phyloP scores from a whole-genome alignment of 2,329 filamentous ascomycete species.

The Camillea tinctor region DNA sequence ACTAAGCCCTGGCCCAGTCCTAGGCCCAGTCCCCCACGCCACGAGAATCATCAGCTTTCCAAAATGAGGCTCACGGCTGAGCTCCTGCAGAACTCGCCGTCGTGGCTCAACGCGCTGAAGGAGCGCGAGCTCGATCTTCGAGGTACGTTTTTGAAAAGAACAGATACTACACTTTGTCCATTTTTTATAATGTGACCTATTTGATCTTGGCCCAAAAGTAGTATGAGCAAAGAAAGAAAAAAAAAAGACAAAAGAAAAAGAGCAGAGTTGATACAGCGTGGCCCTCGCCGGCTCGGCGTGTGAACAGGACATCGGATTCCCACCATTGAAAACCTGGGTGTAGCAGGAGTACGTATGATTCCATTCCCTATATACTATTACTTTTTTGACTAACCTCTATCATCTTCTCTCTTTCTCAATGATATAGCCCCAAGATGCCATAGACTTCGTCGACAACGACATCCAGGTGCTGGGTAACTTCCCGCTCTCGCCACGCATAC shows the following conservation, averaged over 20 bases:
- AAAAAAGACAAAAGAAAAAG: too few species aligned
- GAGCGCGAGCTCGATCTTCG: conserved; percentile 98
- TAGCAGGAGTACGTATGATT: conserved; percentile 71
- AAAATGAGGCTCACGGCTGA: conserved; percentile 93
- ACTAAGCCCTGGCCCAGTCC: conserved; percentile 4
- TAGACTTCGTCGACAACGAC: conserved; percentile 98
- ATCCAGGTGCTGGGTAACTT: conserved; percentile 89
- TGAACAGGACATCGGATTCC: conserved; percentile 95
- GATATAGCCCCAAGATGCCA: conserved; percentile 89
- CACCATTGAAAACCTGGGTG: conserved; percentile 94
- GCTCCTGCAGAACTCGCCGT: conserved; percentile 89
- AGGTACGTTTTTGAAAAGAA: conserved; percentile 95
- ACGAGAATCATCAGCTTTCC: conserved; percentile 13
- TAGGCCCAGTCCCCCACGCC: too few species aligned
- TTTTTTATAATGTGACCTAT: conserved; percentile 33
- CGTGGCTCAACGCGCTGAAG: conserved; percentile 97
- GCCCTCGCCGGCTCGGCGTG: conserved; percentile 44
- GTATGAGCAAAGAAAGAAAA: conserved; percentile 8
- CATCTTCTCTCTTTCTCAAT: neutral
- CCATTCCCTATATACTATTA: conserved; percentile 4
- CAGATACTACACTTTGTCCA: conserved; percentile 86
- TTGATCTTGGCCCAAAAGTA: conserved; percentile 22
- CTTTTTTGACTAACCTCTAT: neutral
- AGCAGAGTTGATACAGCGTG: conserved; percentile 79
- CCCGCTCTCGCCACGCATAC: conserved; percentile 83